Evolutionary conservation across 768 basidiomycete genomes (phyloP).

Genomic region (Boletus insuetus): DNA sequence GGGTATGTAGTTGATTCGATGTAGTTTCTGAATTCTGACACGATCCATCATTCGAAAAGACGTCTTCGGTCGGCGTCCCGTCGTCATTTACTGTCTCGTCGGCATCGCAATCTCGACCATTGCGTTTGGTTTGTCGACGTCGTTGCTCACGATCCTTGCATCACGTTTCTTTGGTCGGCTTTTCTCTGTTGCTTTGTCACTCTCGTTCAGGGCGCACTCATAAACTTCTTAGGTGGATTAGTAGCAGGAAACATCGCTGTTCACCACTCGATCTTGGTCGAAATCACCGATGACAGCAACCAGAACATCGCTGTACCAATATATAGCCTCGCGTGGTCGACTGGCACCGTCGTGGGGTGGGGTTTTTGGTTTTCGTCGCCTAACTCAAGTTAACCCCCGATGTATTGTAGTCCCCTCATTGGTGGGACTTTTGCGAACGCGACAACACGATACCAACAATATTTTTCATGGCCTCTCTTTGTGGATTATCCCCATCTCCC

Average conservation of each 20-base stretch:
- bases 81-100: not conserved
- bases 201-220: not conserved
- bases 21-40: not conserved
- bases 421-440: not conserved
- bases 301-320: constrained; percentile 11
- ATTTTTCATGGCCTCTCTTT: constrained; percentile 8
- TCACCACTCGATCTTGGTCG: constrained; percentile 6
- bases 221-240: constrained; percentile 3
- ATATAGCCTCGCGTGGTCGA: constrained; percentile 11
- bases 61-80: constrained; percentile 1
- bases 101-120: constrained; percentile 3
- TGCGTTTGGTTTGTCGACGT: constrained; percentile 10
- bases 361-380: not conserved
- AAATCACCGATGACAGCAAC: constrained; percentile 14
- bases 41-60: not conserved
- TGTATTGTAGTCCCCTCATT: too few species aligned
- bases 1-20: not conserved
- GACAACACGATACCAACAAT: constrained; percentile 1
- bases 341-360: constrained; percentile 1
- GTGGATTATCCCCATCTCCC: constrained; percentile 6
- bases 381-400: too few species aligned
- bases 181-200: not conserved
- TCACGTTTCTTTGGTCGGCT: constrained; percentile 6
- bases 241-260: constrained; percentile 8
- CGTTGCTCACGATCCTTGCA: constrained; percentile 1